Evolutionary conservation across 345 rosid species (phyloP).

Genomic region (Chamaenerion angustifolium): DNA sequence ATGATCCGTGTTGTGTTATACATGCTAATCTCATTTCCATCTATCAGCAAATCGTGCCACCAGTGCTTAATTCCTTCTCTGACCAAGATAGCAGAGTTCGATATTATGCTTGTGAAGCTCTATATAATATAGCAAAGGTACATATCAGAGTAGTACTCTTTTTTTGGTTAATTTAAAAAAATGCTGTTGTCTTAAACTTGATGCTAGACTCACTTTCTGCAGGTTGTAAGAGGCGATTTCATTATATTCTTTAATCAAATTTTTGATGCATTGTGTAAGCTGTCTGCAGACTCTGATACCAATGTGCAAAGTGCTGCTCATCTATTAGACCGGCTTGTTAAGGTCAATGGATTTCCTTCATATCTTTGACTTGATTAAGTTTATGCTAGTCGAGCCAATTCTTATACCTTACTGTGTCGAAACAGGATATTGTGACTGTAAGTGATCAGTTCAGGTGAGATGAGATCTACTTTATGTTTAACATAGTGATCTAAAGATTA

Average conservation of each 20-base stretch:
- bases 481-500: too few species aligned
- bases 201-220: conserved; percentile 13
- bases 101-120: conserved; percentile 96
- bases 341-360: conserved; percentile 24
- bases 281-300: conserved; percentile 88
- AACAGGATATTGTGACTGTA: conserved; percentile 94
- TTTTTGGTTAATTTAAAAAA: not conserved
- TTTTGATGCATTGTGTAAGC: conserved; percentile 90
- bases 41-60: conserved; percentile 81
- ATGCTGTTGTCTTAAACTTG: conserved; percentile 5
- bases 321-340: conserved; percentile 89
- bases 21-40: conserved; percentile 2
- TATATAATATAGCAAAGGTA: conserved; percentile 95
- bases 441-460: conserved; percentile 95
- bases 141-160: not conserved
- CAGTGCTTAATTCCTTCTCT: conserved; percentile 70
- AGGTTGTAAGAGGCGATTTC: conserved; percentile 98
- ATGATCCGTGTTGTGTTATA: not conserved
- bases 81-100: conserved; percentile 98
- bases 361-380: conserved; percentile 5
- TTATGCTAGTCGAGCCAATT: conserved; percentile 11
- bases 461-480: too few species aligned
- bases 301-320: conserved; percentile 98
- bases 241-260: conserved; percentile 84
- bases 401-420: conserved; percentile 11